Percentiles rank a stretch among this genome's conserved stretches.
Conservation (phyloP, 495 filamentous ascomycete genomes). For the Penicillium turbatum region DNA sequence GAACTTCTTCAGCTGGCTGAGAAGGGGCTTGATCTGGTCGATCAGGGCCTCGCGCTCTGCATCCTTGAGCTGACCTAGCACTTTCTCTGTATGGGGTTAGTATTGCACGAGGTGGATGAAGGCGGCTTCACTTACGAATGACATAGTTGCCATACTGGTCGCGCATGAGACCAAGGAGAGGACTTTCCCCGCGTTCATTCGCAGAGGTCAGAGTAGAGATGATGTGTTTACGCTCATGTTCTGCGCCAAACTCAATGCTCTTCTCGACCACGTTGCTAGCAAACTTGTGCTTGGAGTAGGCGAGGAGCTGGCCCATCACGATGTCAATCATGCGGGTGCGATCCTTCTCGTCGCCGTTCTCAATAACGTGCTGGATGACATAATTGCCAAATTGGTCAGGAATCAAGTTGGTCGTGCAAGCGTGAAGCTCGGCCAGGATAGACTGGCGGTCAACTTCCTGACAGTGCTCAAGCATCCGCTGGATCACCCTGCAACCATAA, state of each 20-base stretch:
- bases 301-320: conserved; percentile 67
- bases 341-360: conserved; percentile 74
- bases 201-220: conserved; percentile 58
- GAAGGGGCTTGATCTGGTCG: conserved; percentile 68
- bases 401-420: conserved; percentile 65
- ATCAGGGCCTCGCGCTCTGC: conserved; percentile 62
- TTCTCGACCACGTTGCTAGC: conserved; percentile 98
- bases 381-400: conserved; percentile 95
- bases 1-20: conserved; percentile 66
- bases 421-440: conserved; percentile 76
- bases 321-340: conserved; percentile 66
- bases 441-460: conserved; percentile 62
- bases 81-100: conserved; percentile 59
- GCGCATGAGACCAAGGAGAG: conserved; percentile 72
- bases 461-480: conserved; percentile 86
- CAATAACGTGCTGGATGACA: conserved; percentile 90
- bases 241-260: conserved; percentile 71
- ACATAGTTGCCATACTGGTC: conserved; percentile 97
- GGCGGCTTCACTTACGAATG: conserved; percentile 66
- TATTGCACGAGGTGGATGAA: not conserved
- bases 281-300: conserved; percentile 89
- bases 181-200: conserved; percentile 60
- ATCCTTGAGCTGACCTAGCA: conserved; percentile 64
- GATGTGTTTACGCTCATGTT: conserved; percentile 67
- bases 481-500: conserved; percentile 91